Evolutionary conservation across 2,329 filamentous ascomycete genomes (phyloP).

Genomic region (Massarina eburnea): DNA sequence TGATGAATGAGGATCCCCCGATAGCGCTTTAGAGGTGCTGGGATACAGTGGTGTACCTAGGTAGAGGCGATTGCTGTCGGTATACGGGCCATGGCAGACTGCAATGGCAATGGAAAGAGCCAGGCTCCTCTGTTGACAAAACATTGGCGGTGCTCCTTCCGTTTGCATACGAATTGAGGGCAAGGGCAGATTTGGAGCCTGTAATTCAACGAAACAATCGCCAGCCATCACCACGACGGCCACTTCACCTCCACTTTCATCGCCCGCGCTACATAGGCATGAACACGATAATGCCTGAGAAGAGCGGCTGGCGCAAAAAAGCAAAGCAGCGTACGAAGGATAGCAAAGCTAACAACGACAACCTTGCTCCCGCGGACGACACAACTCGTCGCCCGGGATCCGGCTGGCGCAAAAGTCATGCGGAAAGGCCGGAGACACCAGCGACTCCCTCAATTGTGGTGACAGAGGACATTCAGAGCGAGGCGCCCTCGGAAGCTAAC

Average conservation of each 20-base stretch:
- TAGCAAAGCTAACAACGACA: not conserved
- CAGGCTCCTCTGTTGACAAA: too few relatives aligned
- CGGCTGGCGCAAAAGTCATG: constrained; percentile 24
- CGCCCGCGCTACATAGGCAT: not conserved
- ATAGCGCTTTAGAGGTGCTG: too few relatives aligned
- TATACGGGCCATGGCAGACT: too few relatives aligned
- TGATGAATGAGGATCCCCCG: too few relatives aligned
- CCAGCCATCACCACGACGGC: not conserved
- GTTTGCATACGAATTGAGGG: not conserved
- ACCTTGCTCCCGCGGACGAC: constrained; percentile 10
- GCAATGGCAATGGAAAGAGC: too few relatives aligned
- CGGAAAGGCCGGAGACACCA: constrained; percentile 23
- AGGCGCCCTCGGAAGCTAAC: constrained; percentile 28
- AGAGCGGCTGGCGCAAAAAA: constrained; percentile 25
- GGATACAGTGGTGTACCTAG: too few relatives aligned
- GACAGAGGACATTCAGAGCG: constrained; percentile 25
- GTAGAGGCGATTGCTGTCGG: too few relatives aligned
- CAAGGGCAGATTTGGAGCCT: not conserved
- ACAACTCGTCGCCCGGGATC: constrained; percentile 15
- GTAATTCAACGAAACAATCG: not conserved
- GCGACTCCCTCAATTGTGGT: constrained; percentile 13
- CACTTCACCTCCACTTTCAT: not conserved
- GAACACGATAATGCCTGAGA: constrained; percentile 17
- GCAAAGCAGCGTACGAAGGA: constrained; percentile 20
- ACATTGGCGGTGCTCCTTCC: not conserved